Percentiles rank a stretch among this genome's conserved stretches.
Evolutionary conservation across 169 alveolate genomes (phyloP).

Genomic region (Plasmodium cynomolgi): DNA sequence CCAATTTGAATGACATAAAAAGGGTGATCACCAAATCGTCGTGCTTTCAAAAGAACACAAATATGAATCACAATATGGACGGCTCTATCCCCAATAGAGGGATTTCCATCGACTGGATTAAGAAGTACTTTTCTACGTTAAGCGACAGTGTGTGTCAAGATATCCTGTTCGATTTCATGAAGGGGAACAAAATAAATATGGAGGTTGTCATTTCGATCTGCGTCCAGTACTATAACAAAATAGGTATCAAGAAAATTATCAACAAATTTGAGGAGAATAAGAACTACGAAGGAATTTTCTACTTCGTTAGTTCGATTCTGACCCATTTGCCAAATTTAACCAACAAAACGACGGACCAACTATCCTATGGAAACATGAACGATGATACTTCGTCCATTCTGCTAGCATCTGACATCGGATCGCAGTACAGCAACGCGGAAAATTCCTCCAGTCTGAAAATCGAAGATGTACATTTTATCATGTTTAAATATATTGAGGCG

Average conservation of each 20-base stretch:
- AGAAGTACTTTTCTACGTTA: conserved; percentile 65
- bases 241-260: conserved; percentile 81
- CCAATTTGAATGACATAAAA: conserved; percentile 94
- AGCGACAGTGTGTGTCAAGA: conserved; percentile 72
- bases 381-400: conserved; percentile 74
- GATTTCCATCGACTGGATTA: conserved; percentile 70
- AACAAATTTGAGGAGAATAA: conserved; percentile 76
- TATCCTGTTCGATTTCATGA: conserved; percentile 79
- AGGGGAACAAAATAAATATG: conserved; percentile 73
- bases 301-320: conserved; percentile 70
- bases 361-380: conserved; percentile 17
- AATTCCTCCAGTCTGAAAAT: conserved; percentile 45
- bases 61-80: not conserved
- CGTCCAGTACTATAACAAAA: conserved; percentile 77
- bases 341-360: not conserved
- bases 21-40: conserved; percentile 93
- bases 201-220: conserved; percentile 79
- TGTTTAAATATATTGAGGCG: conserved; percentile 96
- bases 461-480: conserved; percentile 76
- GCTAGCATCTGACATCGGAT: conserved; percentile 70
- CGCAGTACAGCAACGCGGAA: conserved; percentile 66
- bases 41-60: conserved; percentile 81
- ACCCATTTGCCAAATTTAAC: conserved; percentile 48
- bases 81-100: not conserved
- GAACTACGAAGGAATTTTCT: conserved; percentile 74